Conservation (phyloP, 108 stramenopile species). For the Nannochloropsis granulata region DNA sequence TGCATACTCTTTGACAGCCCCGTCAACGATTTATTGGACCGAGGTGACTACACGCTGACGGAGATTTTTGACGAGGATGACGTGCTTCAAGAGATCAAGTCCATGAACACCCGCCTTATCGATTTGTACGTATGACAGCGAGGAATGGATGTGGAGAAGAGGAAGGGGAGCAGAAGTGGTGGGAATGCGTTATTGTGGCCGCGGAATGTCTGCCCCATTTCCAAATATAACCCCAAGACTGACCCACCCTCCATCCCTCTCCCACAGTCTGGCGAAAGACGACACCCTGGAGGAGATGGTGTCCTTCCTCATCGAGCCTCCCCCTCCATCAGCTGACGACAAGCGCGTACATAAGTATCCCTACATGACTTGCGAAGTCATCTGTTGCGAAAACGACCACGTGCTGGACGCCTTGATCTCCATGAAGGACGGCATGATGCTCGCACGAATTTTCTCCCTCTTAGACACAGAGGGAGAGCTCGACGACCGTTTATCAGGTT, state of each 20-base stretch:
- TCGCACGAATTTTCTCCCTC: constrained; percentile 60
- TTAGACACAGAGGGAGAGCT: constrained; percentile 52
- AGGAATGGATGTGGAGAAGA: too few relatives aligned
- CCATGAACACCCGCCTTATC: constrained; percentile 60
- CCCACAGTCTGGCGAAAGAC: constrained; percentile 39
- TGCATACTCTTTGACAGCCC: constrained; percentile 37
- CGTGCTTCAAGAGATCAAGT: constrained; percentile 75
- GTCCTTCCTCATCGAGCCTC: constrained; percentile 36
- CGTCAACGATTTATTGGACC: constrained; percentile 70
- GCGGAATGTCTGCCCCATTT: too few relatives aligned
- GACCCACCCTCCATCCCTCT: too few relatives aligned
- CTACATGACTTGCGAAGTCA: constrained; percentile 89
- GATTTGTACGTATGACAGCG: constrained; percentile 43
- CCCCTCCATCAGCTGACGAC: not conserved
- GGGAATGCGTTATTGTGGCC: too few relatives aligned
- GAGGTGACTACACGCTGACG: constrained; percentile 53
- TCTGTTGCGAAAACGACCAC: constrained; percentile 74
- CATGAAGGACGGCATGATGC: not conserved
- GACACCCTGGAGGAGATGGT: constrained; percentile 58
- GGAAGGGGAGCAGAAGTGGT: too few relatives aligned
- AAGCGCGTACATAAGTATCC: constrained; percentile 46
- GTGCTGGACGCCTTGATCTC: constrained; percentile 54
- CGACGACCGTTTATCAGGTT: constrained; percentile 80
- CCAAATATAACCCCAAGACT: too few relatives aligned
- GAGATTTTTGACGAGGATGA: constrained; percentile 79